Percentiles rank a stretch among this genome's conserved stretches.
Evolutionary conservation across 1,139 yeast species (phyloP).

Genomic region (Yamadazyma spencermartinsiae): DNA sequence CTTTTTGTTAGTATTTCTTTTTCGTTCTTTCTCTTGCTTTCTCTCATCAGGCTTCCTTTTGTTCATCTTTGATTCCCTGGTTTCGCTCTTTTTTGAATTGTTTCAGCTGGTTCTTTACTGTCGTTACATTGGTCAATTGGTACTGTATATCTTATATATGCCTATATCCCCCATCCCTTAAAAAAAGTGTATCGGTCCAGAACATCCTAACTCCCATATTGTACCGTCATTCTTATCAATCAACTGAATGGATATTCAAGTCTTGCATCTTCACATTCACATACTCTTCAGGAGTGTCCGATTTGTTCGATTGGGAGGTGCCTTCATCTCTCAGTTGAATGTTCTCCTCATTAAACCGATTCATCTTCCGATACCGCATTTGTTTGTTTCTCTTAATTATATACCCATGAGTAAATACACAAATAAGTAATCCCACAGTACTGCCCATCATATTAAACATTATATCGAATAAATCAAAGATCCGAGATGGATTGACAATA

Average conservation of each 20-base stretch:
- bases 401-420: slow-evolving; percentile 14
- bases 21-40: too few species aligned
- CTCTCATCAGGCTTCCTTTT: too few species aligned
- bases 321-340: background rate
- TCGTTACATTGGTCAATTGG: background rate
- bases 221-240: background rate
- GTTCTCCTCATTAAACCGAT: background rate
- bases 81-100: too few species aligned
- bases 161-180: background rate
- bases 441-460: slow-evolving; percentile 42
- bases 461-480: slow-evolving; percentile 53
- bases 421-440: slow-evolving; percentile 23
- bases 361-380: slow-evolving; percentile 2
- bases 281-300: slow-evolving; percentile 6
- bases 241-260: slow-evolving; percentile 17
- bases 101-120: too few species aligned
- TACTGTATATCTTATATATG: background rate
- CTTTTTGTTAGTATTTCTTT: too few species aligned
- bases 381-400: slow-evolving; percentile 2
- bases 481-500: slow-evolving; percentile 44
- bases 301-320: background rate
- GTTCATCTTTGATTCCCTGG: too few species aligned
- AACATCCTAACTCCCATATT: background rate
- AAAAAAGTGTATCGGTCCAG: too few species aligned
- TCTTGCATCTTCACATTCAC: slow-evolving; percentile 13